Base-by-base conservation (phyloP, 2,329 filamentous ascomycete species). In the Aspergillus novoparasiticus region DNA sequence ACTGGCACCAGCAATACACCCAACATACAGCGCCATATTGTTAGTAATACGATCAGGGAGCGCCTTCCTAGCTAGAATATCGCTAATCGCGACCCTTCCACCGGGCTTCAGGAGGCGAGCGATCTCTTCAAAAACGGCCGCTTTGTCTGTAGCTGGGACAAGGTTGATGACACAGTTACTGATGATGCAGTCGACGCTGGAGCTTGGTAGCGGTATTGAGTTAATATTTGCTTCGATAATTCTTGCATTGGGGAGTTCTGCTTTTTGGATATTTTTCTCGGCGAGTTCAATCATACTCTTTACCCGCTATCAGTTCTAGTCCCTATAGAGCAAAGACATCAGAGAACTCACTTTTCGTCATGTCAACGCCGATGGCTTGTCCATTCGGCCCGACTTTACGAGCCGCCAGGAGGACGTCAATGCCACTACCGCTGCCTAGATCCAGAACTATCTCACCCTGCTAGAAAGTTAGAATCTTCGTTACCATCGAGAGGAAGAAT, bases 151-250 rank as follows among this genome's bases (percentile, higher is more conserved):
- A 10, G 75, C 71, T 0, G 85, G 85, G 1, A 88, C 83, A 0
- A 88, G 83, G 66, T 88, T 89, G 63, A 89, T 76, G 30, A 88
- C 86, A 63, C 87, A 90, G 74, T 90, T 90, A 65, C 83, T 86
- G 66, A 89, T 87, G 61, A 90, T 82, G 68, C 84, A 84, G 73
- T 88, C 81, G 21, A 81, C 83, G 19, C 71, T 82, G 10, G 64
- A 69, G 11, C 74, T 66, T 1, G 76, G 70, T 0, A 88, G 74
- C 0, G 80, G 74, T 23, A 87, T 82, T 4, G 75, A 67, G 0
- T 83, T 87, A 69, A 89, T 88, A 21, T 69, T 70, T 2, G 80
- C 76, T 63, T 86, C 74, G 62, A 87, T 67, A 62, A 89, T 88
- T 14, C 76, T 69, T 3, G 83, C 78, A 66, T 88, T 88, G 6